Percentiles rank a stretch among this genome's conserved stretches.
Conservation (phyloP, 495 filamentous ascomycete genomes). For the Aspergillus funiculosus region DNA sequence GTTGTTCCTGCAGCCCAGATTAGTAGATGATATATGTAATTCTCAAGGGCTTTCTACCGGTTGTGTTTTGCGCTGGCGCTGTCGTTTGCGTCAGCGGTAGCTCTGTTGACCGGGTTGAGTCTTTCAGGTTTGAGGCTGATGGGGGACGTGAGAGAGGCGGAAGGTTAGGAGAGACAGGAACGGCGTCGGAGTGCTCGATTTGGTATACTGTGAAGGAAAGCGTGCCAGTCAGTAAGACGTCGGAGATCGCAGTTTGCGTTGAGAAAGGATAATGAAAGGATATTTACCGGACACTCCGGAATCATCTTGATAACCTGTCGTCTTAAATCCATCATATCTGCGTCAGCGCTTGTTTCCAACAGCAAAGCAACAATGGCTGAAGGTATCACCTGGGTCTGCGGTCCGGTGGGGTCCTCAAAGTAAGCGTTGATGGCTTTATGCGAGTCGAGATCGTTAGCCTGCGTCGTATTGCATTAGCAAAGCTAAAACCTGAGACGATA, state of each 20-base stretch:
- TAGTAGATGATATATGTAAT: background rate
- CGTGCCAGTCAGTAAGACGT: conserved; percentile 6
- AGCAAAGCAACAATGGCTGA: background rate
- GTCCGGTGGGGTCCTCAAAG: conserved; percentile 45
- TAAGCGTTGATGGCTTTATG: conserved; percentile 50
- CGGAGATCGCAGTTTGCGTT: background rate
- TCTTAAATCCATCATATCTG: conserved; percentile 11
- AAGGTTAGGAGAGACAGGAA: conserved; percentile 34
- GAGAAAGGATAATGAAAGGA: background rate
- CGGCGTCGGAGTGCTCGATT: conserved; percentile 50
- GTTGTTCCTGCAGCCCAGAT: conserved; percentile 29
- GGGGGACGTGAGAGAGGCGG: conserved; percentile 62
- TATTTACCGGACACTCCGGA: conserved; percentile 20
- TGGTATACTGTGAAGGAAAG: conserved; percentile 44
- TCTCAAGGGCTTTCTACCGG: conserved; percentile 14
- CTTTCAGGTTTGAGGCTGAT: conserved; percentile 51
- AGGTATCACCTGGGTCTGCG: conserved; percentile 28
- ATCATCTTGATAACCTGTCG: conserved; percentile 23
- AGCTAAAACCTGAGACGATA: too few relatives aligned
- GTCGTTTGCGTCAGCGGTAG: conserved; percentile 7
- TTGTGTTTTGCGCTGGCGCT: conserved; percentile 17
- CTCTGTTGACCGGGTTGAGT: background rate
- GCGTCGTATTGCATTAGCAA: conserved; percentile 5
- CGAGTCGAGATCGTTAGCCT: conserved; percentile 46
- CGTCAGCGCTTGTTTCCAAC: conserved; percentile 12